phyloP scores from a whole-genome alignment of 139 green algal genomes.

The Tetradesmus lagerheimii region DNA sequence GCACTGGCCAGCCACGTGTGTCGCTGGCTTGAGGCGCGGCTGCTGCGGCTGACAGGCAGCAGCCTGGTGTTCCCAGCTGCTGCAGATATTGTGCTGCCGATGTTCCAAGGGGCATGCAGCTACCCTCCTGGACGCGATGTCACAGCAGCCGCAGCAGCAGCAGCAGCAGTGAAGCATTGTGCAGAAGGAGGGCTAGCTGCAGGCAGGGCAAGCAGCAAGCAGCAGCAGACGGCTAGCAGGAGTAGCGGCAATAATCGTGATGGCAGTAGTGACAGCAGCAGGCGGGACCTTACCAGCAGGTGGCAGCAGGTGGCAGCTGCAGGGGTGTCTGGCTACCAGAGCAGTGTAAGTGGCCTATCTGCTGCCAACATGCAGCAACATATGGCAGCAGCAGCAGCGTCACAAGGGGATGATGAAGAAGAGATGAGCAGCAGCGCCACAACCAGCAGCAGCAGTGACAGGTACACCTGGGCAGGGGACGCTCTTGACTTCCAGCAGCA shows the following conservation, averaged over 20 bases:
- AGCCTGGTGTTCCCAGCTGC: slow-evolving; percentile 30
- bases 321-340: neutral
- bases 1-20: neutral
- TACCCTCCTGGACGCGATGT: no score
- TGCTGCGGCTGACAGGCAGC: neutral
- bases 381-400: neutral
- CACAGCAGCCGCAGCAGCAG: neutral
- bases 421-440: neutral
- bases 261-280: neutral
- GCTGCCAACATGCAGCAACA: neutral
- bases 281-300: neutral
- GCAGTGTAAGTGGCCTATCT: neutral
- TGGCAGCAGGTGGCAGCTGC: neutral
- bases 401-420: neutral
- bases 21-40: neutral
- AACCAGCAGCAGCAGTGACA: neutral
- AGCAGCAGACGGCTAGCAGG: neutral
- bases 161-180: neutral
- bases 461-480: neutral
- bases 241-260: neutral
- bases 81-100: neutral
- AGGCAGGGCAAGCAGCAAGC: neutral
- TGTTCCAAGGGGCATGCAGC: neutral
- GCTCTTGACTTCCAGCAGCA: neutral
- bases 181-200: neutral